Evolutionary conservation across 768 basidiomycete genomes (phyloP).

Genomic region (Dacryopinax spathularia): DNA sequence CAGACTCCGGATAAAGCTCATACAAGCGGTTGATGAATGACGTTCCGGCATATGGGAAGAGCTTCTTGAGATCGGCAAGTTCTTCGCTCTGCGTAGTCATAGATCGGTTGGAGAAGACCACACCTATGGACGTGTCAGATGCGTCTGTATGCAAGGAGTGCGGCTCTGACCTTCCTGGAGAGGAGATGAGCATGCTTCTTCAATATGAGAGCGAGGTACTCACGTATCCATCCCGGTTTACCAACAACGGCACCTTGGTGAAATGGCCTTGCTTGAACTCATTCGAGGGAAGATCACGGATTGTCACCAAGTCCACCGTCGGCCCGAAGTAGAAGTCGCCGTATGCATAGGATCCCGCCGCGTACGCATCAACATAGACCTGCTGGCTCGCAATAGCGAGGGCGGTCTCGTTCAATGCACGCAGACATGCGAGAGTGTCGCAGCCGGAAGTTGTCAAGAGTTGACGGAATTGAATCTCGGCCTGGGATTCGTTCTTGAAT

Average conservation of each 20-base stretch:
- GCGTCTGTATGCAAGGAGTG: too few relatives aligned
- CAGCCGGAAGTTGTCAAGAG: neutral
- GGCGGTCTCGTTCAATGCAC: neutral
- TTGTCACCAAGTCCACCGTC: neutral
- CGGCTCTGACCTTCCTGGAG: too few relatives aligned
- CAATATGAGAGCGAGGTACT: neutral
- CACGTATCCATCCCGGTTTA: neutral
- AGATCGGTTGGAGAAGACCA: neutral
- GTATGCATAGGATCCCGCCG: neutral
- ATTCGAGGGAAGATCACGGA: neutral
- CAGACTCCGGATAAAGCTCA: neutral
- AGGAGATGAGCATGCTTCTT: neutral
- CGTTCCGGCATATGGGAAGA: neutral
- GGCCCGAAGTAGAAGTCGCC: neutral
- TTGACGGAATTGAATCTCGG: neutral
- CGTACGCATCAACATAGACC: neutral
- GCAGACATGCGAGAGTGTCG: neutral
- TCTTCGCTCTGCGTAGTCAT: neutral
- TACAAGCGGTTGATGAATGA: neutral
- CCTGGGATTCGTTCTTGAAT: neutral
- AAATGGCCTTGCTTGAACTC: conserved; percentile 1
- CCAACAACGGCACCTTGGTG: neutral
- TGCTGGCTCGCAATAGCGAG: neutral
- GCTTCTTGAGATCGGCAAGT: neutral
- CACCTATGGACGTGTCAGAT: too few relatives aligned